phyloP scores from a whole-genome alignment of 176 grass and related monocot species.

The Saccharum officinarum region DNA sequence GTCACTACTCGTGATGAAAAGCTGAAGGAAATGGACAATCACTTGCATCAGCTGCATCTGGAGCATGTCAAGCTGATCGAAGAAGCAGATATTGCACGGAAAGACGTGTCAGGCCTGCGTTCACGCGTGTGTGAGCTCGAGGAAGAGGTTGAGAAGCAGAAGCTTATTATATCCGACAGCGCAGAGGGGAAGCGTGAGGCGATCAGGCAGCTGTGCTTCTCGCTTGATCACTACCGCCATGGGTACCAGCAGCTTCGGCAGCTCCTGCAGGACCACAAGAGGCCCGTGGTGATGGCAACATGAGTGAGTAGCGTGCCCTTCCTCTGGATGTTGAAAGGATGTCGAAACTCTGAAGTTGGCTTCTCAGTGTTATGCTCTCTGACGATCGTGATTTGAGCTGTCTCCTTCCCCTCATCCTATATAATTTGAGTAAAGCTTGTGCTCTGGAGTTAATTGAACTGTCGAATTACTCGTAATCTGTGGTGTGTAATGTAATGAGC shows the following conservation, averaged over 20 bases:
- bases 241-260: conserved; percentile 77
- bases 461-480: not conserved
- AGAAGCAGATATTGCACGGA: conserved; percentile 37
- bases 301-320: conserved; percentile 10
- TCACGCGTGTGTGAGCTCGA: conserved; percentile 58
- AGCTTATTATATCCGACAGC: conserved; percentile 48
- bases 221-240: conserved; percentile 88
- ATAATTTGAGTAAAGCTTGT: conserved; percentile 7
- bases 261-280: conserved; percentile 67
- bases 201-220: conserved; percentile 94
- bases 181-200: conserved; percentile 88
- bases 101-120: conserved; percentile 15
- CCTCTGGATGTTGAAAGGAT: not conserved
- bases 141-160: conserved; percentile 72
- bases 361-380: not conserved
- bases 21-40: conserved; percentile 43
- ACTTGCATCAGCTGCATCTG: conserved; percentile 71
- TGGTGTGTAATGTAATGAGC: conserved; percentile 33
- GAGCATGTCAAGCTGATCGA: conserved; percentile 66
- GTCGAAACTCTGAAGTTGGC: not conserved
- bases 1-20: conserved; percentile 47
- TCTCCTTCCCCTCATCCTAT: not conserved
- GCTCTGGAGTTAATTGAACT: not conserved
- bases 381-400: conserved; percentile 4
- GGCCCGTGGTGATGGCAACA: conserved; percentile 51